Evolutionary conservation across 164 flowering plant species (phyloP), one percentile per base, ranked within the genome.

Genomic region (Vitis cinerea): DNA sequence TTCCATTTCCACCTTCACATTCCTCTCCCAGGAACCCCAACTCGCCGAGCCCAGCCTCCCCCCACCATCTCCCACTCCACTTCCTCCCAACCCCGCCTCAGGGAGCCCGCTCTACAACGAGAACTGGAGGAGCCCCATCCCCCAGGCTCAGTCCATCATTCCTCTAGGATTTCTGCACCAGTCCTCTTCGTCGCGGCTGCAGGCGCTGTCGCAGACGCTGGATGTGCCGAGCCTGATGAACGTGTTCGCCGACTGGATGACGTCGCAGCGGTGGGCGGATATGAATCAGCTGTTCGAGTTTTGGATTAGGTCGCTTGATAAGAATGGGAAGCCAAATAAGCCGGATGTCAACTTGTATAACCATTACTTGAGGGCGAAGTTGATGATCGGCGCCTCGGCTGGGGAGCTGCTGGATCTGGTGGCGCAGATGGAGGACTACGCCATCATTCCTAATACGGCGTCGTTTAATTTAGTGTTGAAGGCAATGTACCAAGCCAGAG

Each of bases 1-100:
- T 37, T 37, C 66, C 50, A 88, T 88, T 70, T 66, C 98, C 67
- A 84, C 92, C 61, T 78, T 72, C 84, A 47, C 83, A 1, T 78
- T 69, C 68, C 97, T 93, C 78, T 83, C 78, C 13, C 98, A 90
- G 72, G 90, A 89, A 51, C 87, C 93, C 16, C 86, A 85, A 54
- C 83, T 86, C 48, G 87, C 86, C 60, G 89, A 83, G 31, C 67
- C 61, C 75, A 3, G 58, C 74, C 69, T 52, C 23, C 71, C 66
- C 7, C 61, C 59, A n/a, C 68, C 16, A 8, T 72, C 6, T 17
- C 86, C 44, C 0, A 70, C 90, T 1, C 90, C 97, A 10, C 81
- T 93, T 31, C 97, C 98, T 1, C 94, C 94, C 0, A 94, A 84
- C 65, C 96, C 99, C 0, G 85, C 97, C 14, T 65, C 93, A 11